These are phyloP conservation scores for Cercophora sp. DNA, from an alignment of 495 filamentous ascomycete genomes.

Conservation along the genomic window DNA sequence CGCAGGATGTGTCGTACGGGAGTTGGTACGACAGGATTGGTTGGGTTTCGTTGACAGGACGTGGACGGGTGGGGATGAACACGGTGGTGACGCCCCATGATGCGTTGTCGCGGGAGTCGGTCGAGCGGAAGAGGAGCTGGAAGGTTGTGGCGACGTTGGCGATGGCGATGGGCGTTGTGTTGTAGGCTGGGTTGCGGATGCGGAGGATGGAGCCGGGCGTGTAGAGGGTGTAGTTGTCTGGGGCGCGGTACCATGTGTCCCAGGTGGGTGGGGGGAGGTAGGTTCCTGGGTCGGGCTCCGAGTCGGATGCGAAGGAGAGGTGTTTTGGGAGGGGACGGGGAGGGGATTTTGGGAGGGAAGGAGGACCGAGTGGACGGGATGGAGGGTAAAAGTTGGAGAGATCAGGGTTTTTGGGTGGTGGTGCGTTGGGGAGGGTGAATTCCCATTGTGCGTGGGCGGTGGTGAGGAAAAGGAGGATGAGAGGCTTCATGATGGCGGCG, in stretches of 20 bases:
- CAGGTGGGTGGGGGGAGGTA: conserved; percentile 30
- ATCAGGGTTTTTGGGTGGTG: too few relatives aligned
- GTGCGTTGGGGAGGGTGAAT: too few relatives aligned
- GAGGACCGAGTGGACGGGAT: too few relatives aligned
- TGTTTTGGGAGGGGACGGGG: too few relatives aligned
- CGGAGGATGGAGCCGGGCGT: conserved; percentile 44
- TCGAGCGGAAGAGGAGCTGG: conserved; percentile 52
- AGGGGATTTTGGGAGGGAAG: too few relatives aligned
- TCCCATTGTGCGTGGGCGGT: too few relatives aligned
- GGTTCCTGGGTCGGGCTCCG: conserved; percentile 5
- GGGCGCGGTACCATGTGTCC: conserved; percentile 48
- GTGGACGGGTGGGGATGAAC: conserved; percentile 30
- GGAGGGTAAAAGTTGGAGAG: too few relatives aligned
- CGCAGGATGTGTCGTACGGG: conserved; percentile 24
- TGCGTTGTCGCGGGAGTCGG: conserved; percentile 39
- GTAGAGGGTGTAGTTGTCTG: conserved; percentile 33
- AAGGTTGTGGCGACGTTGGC: conserved; percentile 30
- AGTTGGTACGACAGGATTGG: conserved; percentile 23
- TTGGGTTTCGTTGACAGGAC: conserved; percentile 9
- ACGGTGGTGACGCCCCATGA: conserved; percentile 49
- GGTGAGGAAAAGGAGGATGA: too few relatives aligned
- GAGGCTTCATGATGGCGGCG: too few relatives aligned
- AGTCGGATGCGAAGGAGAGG: too few relatives aligned
- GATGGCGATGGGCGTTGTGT: conserved; percentile 27
- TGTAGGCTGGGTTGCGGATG: conserved; percentile 39